phyloP scores from a whole-genome alignment of 2,329 filamentous ascomycete genomes.

The Colletotrichum liriopes region DNA sequence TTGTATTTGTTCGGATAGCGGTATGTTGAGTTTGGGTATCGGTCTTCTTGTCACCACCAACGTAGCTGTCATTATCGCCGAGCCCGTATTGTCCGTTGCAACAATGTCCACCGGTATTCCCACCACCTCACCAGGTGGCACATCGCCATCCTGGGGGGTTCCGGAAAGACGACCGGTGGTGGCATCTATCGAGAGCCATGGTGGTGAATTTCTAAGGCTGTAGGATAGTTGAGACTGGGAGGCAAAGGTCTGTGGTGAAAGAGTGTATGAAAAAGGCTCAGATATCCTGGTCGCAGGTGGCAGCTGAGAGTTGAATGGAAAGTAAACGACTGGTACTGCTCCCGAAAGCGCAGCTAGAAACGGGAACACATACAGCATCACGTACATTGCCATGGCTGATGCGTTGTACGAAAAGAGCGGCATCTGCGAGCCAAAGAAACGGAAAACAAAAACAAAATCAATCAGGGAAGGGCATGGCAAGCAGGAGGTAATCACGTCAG shows the following conservation, averaged over 20 bases:
- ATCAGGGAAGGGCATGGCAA: slow-evolving; percentile 29
- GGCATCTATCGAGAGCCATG: slow-evolving; percentile 83
- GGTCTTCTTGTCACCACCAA: slow-evolving; percentile 77
- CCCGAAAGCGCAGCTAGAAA: slow-evolving; percentile 50
- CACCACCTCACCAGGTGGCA: slow-evolving; percentile 67
- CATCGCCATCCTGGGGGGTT: slow-evolving; percentile 72
- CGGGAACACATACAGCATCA: slow-evolving; percentile 48
- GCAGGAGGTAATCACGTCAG: slow-evolving; percentile 29
- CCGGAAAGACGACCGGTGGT: slow-evolving; percentile 77
- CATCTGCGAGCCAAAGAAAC: slow-evolving; percentile 40
- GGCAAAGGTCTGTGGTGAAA: slow-evolving; percentile 82
- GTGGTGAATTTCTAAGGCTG: slow-evolving; percentile 74
- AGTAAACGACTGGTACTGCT: slow-evolving; percentile 65
- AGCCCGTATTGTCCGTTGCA: slow-evolving; percentile 78
- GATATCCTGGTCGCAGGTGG: slow-evolving; percentile 82
- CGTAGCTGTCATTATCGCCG: slow-evolving; percentile 75
- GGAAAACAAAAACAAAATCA: slow-evolving; percentile 42
- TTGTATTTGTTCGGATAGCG: slow-evolving; percentile 71
- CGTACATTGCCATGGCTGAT: slow-evolving; percentile 51
- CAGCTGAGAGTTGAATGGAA: slow-evolving; percentile 88
- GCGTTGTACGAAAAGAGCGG: slow-evolving; percentile 28
- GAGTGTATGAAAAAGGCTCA: slow-evolving; percentile 78
- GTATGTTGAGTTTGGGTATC: slow-evolving; percentile 68
- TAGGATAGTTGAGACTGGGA: slow-evolving; percentile 76
- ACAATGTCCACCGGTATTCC: slow-evolving; percentile 76